phyloP scores from a whole-genome alignment of 257 asterid species.

The Prunella vulgaris region DNA sequence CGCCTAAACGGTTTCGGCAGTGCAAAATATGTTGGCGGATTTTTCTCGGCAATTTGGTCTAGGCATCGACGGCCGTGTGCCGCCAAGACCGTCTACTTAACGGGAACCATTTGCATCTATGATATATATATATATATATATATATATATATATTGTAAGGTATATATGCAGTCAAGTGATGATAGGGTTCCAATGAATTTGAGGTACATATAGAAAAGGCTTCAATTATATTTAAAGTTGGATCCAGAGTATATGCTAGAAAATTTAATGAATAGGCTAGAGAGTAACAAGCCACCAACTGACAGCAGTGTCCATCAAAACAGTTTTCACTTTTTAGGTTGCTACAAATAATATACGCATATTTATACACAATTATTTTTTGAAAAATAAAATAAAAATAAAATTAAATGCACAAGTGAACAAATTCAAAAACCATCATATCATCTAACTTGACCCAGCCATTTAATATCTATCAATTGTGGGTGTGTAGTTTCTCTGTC shows the following conservation, averaged over 20 bases:
- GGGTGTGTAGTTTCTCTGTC: background rate
- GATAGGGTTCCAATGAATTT: background rate
- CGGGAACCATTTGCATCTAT: too few relatives aligned
- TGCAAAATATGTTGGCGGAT: too few relatives aligned
- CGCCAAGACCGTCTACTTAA: too few relatives aligned
- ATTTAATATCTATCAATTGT: slow-evolving; percentile 1
- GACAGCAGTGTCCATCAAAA: slow-evolving; percentile 24
- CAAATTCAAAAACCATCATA: slow-evolving; percentile 19
- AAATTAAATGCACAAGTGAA: slow-evolving; percentile 2
- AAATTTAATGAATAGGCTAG: background rate
- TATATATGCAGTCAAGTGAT: background rate
- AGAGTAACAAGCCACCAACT: slow-evolving; percentile 21
- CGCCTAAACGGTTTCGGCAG: too few relatives aligned
- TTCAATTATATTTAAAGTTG: background rate
- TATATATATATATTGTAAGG: too few relatives aligned
- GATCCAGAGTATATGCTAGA: background rate
- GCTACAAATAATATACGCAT: background rate
- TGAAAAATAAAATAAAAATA: too few relatives aligned
- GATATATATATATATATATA: too few relatives aligned
- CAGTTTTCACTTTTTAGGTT: background rate
- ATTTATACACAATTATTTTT: background rate
- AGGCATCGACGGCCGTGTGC: too few relatives aligned
- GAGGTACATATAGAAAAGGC: background rate
- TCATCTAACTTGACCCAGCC: slow-evolving; percentile 7
- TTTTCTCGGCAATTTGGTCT: too few relatives aligned